Evolutionary conservation across 441 rosid genomes (phyloP).

Genomic region (Brassica balearica): DNA sequence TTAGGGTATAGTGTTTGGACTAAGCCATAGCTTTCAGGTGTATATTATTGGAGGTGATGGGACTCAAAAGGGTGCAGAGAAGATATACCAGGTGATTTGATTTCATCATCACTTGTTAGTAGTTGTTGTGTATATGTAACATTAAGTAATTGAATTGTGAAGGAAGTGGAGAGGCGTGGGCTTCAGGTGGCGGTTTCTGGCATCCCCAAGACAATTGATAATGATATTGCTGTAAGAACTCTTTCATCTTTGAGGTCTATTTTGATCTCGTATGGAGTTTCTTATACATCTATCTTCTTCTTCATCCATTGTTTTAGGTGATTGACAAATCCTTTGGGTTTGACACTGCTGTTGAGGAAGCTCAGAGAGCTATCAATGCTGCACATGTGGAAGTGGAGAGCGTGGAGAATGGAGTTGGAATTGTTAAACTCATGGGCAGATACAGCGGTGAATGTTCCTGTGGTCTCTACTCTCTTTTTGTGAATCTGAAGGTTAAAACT

Average conservation of each 20-base stretch:
- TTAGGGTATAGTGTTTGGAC: conserved; percentile 3
- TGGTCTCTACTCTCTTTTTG: background rate
- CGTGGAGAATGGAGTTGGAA: conserved; percentile 77
- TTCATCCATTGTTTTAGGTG: conserved; percentile 50
- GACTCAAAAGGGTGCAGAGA: conserved; percentile 71
- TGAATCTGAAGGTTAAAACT: conserved; percentile 17
- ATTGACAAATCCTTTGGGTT: conserved; percentile 81
- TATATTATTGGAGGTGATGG: conserved; percentile 84
- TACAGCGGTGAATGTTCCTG: conserved; percentile 60
- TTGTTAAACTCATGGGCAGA: conserved; percentile 84
- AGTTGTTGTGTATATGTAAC: conserved; percentile 7
- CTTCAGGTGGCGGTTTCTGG: conserved; percentile 78
- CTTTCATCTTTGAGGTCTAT: background rate
- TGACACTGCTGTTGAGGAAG: conserved; percentile 82
- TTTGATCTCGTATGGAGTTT: conserved; percentile 4
- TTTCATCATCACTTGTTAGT: conserved; percentile 4
- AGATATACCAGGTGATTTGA: conserved; percentile 56
- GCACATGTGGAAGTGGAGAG: conserved; percentile 84
- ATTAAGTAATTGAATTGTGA: conserved; percentile 27
- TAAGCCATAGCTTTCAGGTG: conserved; percentile 49
- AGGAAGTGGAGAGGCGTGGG: conserved; percentile 80
- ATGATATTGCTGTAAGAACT: conserved; percentile 68
- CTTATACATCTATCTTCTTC: conserved; percentile 14
- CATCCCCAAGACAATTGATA: conserved; percentile 80
- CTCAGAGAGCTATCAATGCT: conserved; percentile 83